These are phyloP conservation scores for Cadophora sp. DNA, from an alignment of 2,329 filamentous ascomycete genomes.

Conservation along the genomic window DNA sequence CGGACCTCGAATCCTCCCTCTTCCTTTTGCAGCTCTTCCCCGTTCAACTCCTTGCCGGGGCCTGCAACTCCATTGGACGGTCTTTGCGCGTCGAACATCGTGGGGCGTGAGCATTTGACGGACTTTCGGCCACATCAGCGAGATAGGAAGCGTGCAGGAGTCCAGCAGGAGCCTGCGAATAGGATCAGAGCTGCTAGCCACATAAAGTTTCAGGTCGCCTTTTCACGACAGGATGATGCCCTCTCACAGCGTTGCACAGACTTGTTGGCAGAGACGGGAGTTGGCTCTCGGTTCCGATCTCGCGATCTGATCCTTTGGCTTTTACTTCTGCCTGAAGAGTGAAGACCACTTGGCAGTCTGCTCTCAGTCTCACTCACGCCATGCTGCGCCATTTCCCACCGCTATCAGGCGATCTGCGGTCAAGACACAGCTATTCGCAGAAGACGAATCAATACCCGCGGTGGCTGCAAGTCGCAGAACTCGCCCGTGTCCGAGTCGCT, in stretches of 20 bases:
- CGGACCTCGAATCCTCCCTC: background rate
- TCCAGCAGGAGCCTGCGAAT: slow-evolving; percentile 18
- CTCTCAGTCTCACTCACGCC: slow-evolving; percentile 27
- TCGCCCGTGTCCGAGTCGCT: slow-evolving; percentile 18
- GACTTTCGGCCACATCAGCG: slow-evolving; percentile 9
- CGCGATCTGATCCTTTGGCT: slow-evolving; percentile 22
- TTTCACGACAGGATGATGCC: background rate
- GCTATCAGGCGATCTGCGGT: slow-evolving; percentile 35
- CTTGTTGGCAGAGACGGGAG: slow-evolving; percentile 1
- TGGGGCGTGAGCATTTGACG: slow-evolving; percentile 4
- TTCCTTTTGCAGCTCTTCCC: background rate
- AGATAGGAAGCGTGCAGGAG: background rate
- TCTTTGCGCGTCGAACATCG: background rate
- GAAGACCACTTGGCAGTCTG: too few species aligned
- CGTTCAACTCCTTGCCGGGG: background rate
- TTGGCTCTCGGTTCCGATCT: slow-evolving; percentile 21
- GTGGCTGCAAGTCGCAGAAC: slow-evolving; percentile 24
- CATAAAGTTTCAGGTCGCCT: slow-evolving; percentile 7
- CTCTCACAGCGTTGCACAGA: background rate
- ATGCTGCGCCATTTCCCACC: slow-evolving; percentile 32
- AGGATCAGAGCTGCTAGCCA: background rate
- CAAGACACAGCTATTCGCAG: slow-evolving; percentile 18
- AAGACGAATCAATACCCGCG: slow-evolving; percentile 29
- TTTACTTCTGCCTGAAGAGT: slow-evolving; percentile 25
- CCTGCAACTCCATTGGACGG: slow-evolving; percentile 6